Evolutionary conservation across 2,329 filamentous ascomycete genomes (phyloP), one percentile per base, ranked within the genome.

Genomic region (Colletotrichum cereale): DNA sequence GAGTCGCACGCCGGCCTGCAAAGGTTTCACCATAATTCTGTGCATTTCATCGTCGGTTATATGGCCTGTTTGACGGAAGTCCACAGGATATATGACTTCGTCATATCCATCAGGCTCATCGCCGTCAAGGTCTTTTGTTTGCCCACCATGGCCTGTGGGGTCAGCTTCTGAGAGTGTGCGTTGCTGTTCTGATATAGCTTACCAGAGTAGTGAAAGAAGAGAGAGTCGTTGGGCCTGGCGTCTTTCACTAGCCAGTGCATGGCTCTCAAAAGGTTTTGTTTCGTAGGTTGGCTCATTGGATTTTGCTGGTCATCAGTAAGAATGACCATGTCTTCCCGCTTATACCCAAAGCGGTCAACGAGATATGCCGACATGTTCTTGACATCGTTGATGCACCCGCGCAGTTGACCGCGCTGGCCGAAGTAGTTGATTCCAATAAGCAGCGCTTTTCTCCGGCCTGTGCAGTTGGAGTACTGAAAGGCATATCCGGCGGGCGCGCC

Each of bases 201-300:
- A 95, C 93, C 95, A 48, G 95, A 97, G 81, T 97, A 98, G 83
- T 98, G 96, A 85, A 98, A 98, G 84, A 98, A 98, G 8, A 98
- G 87, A 5, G 96, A 97, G 80, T 98, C 96, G 79, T 98, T 97
- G 0, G 95, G 93, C 69, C 89, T 89, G 5, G 96, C 95, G 79
- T 97, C 95, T 83, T 97, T 97, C 69, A 98, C 94, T 26, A 98
- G 85, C 96, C 96, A 98, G 80, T 98, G 95, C 96, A 98, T 98
- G 38, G 96, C 96, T 64, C 96, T 90, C 47, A 98, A 82, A 67
- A 98, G 97, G 79, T 98, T 98, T 75, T 94, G 93, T 82, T 98
- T 98, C 6, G 95, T 97, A 11, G 96, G 96, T 83, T 97, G 94
- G 82, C 94, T 97, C 93, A 98, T 97, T 34, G 94, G 94, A 77